These are phyloP conservation scores for Trichoderma asperellum DNA, from an alignment of 2,329 filamentous ascomycete species.

Conservation along the genomic window DNA sequence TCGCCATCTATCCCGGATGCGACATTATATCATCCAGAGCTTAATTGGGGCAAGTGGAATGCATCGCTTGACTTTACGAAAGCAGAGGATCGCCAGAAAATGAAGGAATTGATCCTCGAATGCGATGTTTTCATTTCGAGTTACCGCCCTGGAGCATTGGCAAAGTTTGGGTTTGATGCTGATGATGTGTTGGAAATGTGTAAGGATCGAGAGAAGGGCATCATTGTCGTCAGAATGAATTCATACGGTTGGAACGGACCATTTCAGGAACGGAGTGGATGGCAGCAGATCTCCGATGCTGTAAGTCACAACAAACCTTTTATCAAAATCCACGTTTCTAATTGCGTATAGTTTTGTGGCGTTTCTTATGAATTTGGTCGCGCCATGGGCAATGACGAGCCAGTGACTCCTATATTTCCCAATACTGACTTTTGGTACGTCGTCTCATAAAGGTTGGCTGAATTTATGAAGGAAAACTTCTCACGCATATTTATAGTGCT, in stretches of 20 bases:
- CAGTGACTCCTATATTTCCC: constrained; percentile 39
- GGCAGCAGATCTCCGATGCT: constrained; percentile 58
- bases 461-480: too few species aligned
- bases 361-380: constrained; percentile 51
- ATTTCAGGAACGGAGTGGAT: constrained; percentile 51
- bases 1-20: neutral
- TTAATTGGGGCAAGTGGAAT: constrained; percentile 60
- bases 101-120: constrained; percentile 49
- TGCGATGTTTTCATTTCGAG: constrained; percentile 63
- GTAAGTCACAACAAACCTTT: constrained; percentile 31
- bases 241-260: constrained; percentile 58
- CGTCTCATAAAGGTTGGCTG: too few species aligned
- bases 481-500: constrained; percentile 7
- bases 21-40: constrained; percentile 50
- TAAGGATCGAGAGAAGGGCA: constrained; percentile 24
- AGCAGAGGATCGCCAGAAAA: constrained; percentile 43
- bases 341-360: constrained; percentile 35
- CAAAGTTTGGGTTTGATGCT: neutral
- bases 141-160: constrained; percentile 51
- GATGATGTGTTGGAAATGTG: constrained; percentile 1
- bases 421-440: constrained; percentile 39
- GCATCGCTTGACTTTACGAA: constrained; percentile 54
- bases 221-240: constrained; percentile 53
- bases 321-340: neutral
- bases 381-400: constrained; percentile 44